Base-by-base conservation (phyloP, 1,284 basidiomycete species). In the Naganishia sp. region DNA sequence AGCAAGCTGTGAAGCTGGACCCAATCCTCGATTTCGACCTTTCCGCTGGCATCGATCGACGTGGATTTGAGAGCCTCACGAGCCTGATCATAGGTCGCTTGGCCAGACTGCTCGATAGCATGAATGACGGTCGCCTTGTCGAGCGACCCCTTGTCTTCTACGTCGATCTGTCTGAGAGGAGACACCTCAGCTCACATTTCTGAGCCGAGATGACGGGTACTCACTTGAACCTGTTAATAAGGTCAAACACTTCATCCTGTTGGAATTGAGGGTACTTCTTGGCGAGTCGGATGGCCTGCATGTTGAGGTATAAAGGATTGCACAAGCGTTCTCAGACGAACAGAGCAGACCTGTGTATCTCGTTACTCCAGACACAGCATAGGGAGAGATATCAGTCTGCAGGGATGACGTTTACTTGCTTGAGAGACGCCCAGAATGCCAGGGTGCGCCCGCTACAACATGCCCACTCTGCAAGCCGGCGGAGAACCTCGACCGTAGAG, bases 1-100 rank as follows among this genome's bases (percentile, higher is more conserved):
- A 69, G 39, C 46, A 69, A 58, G 46, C 67, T 63, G 56, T 63
- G 63, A 15, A 65, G 41, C 43, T 88, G 88, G 55, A 99, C 94
- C 88, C 94, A 99, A 79, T 99, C 95, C 72, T 99, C 96, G 67
- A 99, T 83, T 81, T 98, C 96, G 67, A 99, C 88, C 76, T 94
- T 92, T 43, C 96, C 96, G 72, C 90, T 92, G 7, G 95, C 89
- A 76, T 99, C 95, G 50, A 98, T 86, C 71, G 89, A 90, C 76
- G 98, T 94, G 71, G 89, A 86, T 82, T 99, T 99, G 77, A 99
- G 83, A 0, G 94, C 97, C 79, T 85, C 84, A 70, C 84, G 74
- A 31, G 78, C 79, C 77, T 80, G 67, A 82, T 97, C 94, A 74
- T 96, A 96, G n/a, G 90, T 90, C 41, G 81, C 82, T 75, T 93